These are phyloP conservation scores for Tulasnella sp. DNA, from an alignment of 768 basidiomycete species.

Conservation along the genomic window DNA sequence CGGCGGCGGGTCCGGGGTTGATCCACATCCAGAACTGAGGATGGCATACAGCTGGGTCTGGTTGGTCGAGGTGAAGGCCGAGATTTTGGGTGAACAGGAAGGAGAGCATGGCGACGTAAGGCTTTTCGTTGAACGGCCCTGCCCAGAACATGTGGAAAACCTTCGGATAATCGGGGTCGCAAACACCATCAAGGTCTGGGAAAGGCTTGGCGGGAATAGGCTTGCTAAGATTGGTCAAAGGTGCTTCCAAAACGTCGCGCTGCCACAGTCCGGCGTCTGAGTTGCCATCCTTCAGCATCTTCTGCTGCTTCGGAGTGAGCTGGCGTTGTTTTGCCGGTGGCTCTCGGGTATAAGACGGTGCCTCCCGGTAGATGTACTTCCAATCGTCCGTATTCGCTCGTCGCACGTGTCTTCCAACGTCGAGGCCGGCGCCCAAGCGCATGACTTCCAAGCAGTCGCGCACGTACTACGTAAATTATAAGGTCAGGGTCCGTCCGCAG, in stretches of 20 bases:
- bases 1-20: constrained; percentile 92
- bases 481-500: constrained; percentile 19
- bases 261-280: constrained; percentile 19
- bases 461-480: constrained; percentile 59
- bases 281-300: constrained; percentile 18
- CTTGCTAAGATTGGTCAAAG: constrained; percentile 43
- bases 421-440: constrained; percentile 81
- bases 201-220: constrained; percentile 50
- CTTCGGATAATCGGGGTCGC: constrained; percentile 77
- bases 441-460: constrained; percentile 94
- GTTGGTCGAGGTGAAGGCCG: constrained; percentile 59
- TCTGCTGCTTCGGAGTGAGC: constrained; percentile 19
- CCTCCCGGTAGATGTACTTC: constrained; percentile 83
- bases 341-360: constrained; percentile 21
- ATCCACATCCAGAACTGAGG: constrained; percentile 98
- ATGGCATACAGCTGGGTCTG: constrained; percentile 53
- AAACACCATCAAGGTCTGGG: constrained; percentile 47
- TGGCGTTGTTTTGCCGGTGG: neutral
- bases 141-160: constrained; percentile 99
- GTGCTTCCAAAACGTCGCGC: constrained; percentile 35
- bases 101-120: constrained; percentile 88
- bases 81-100: constrained; percentile 96
- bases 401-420: constrained; percentile 66
- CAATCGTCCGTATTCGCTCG: constrained; percentile 72
- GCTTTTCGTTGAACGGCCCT: constrained; percentile 96